Evolutionary conservation across 2,329 filamentous ascomycete species (phyloP), one percentile per base, ranked within the genome.

Genomic region (Apiospora saccharicola): DNA sequence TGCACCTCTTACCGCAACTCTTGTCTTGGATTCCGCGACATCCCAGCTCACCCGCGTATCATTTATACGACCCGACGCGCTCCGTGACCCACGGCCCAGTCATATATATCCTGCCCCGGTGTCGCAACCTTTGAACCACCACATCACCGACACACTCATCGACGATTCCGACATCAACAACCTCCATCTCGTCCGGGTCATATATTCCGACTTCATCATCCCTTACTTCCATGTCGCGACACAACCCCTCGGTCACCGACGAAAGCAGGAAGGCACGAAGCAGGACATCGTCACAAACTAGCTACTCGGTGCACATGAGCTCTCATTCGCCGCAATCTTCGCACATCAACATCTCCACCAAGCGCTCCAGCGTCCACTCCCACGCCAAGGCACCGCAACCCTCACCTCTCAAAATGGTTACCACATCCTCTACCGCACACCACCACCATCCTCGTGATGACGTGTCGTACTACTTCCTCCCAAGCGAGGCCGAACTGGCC

Each of bases 331-430:
- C 73, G 37, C 70, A 74, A 68, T 53, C 67, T 37, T 68, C 72
- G 47, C 72, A 71, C 24, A 61, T 67, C 61, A n/a, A 41, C 24
- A 67, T 44, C 41, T 61, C 69, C 26, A 61, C 53, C 16, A 73
- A 73, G 51, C 72, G 72, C 14, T 51, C 26, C 49, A 73, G 46
- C 34, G 47, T 30, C 4, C 71, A 72, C 26, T 61, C 46, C 34
- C 43, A 67, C 24, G 76, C 77, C 10, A 76, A 78, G 24, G 73
- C 75, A 37, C 75, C 78, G 71, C 77, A 75, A 34, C 78, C 78
- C 12, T 81, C 79, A 13, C 79, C 79, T 41, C 77, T 80, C 75
- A 81, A 80, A 64, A 81, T 81, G 80, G 79, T 80, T 8, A 78
- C 78, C 47, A 78, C 79, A 41, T 77, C 78, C 12, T 76, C 78